Evolutionary conservation across 495 filamentous ascomycete genomes (phyloP).

Genomic region (Aspergillus nidulans): DNA sequence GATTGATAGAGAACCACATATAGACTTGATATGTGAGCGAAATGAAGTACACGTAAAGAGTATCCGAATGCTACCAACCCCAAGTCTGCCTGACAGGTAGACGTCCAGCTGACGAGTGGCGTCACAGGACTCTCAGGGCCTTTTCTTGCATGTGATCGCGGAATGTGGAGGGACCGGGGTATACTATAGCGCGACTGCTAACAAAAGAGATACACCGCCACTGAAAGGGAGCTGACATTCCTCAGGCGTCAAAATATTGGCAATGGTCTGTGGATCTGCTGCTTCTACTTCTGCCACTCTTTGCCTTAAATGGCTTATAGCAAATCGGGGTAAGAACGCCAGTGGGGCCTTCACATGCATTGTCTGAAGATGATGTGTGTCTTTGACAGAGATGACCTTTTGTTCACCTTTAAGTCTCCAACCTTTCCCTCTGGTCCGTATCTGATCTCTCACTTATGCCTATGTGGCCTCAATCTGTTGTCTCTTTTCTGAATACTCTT

Average conservation of each 20-base stretch:
- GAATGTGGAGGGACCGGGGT: not conserved
- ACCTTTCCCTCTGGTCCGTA: not conserved
- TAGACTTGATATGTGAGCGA: not conserved
- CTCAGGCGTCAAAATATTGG: not conserved
- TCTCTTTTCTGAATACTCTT: not conserved
- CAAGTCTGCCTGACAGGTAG: not conserved
- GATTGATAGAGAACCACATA: not conserved
- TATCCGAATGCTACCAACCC: not conserved
- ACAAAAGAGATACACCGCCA: not conserved
- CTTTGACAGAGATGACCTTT: slow-evolving; percentile 8
- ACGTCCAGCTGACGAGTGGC: slow-evolving; percentile 1
- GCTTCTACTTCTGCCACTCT: not conserved
- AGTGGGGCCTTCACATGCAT: slow-evolving; percentile 35
- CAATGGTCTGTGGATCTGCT: not conserved
- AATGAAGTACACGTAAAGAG: not conserved
- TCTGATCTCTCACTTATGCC: not conserved
- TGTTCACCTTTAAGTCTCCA: not conserved
- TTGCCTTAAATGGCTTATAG: not conserved
- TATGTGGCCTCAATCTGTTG: not conserved
- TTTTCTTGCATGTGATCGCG: slow-evolving; percentile 1
- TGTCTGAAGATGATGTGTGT: slow-evolving; percentile 13
- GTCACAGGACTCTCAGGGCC: not conserved
- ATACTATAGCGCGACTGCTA: not conserved
- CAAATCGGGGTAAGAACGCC: not conserved
- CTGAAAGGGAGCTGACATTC: not conserved